Evolutionary conservation across 164 flowering plant species (phyloP), one percentile per base, ranked within the genome.

Genomic region (Vitis vinifera): DNA sequence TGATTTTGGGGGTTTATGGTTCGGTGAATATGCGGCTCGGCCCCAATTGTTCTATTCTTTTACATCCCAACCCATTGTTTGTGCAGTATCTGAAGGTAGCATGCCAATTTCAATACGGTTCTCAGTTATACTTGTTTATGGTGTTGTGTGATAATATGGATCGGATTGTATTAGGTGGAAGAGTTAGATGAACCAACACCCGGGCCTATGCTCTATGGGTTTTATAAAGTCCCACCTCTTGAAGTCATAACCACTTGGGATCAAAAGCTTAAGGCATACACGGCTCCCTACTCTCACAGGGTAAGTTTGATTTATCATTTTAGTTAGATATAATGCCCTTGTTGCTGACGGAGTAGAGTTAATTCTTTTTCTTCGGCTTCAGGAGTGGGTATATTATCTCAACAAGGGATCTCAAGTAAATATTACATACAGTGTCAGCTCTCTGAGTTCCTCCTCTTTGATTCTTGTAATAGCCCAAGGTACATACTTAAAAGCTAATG

Each of bases 401-500:
- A 88, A 88, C 65, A 51, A 52, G 64, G 89, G 89, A 50, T 83
- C 92, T 56, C 72, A 80, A 71, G 55, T 86, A 3, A 78, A 77
- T 31, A 70, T 85, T 51, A 78, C 89, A 1, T 86, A 79, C 60
- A 72, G 64, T 51, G 80, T 88, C 66, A 73, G 66, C 37, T 77
- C 83, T 13, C 30, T 72, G 10, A 66, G 77, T 48, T 55, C 78
- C 27, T 73, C 77, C 56, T 73, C 86, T 51, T 16, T 88, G 10
- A 70, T 73, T 47, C 84, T 88, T 61, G 74, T 83, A 37, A 81
- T 88, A 62, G 90, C 86, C 9, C 66, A 83, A 83, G 92, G 92
- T 85, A 82, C 3, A 17, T 51, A 8, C 30, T 52, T 16, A n/a
- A 37, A 37, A 37, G 7, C 6, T 37, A 37, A 3, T 37, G 44